Percentiles rank a stretch among this genome's conserved stretches.
Evolutionary conservation across 495 filamentous ascomycete species (phyloP).

Genomic region (Glonium stellatum): DNA sequence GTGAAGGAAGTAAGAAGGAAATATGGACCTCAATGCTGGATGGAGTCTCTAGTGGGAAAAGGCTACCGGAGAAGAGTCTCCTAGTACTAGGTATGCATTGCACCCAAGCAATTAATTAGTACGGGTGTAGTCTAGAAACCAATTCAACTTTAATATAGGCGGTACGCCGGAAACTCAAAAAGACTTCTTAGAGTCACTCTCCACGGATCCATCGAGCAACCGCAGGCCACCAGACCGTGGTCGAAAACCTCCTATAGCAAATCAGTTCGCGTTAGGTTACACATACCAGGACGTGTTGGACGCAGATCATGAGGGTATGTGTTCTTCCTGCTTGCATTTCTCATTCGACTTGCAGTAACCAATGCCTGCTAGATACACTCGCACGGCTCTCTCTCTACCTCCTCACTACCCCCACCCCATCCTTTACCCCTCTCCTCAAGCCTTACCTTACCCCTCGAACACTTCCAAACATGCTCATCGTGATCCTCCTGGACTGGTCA

Average conservation of each 20-base stretch:
- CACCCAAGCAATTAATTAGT: not conserved
- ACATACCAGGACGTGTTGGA: constrained; percentile 94
- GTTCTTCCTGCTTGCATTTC: not conserved
- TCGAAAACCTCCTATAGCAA: constrained; percentile 69
- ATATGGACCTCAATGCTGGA: constrained; percentile 95
- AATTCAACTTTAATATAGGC: constrained; percentile 42
- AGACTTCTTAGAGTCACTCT: constrained; percentile 80
- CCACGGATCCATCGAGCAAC: constrained; percentile 51
- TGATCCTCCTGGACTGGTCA: constrained; percentile 86
- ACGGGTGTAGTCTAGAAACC: not conserved
- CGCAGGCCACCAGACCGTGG: constrained; percentile 49
- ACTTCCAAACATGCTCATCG: constrained; percentile 78
- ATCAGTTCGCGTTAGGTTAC: constrained; percentile 88
- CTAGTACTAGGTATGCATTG: constrained; percentile 67
- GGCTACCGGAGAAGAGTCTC: constrained; percentile 86
- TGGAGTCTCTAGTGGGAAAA: constrained; percentile 80
- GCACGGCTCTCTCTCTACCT: constrained; percentile 88
- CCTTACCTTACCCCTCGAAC: constrained; percentile 80
- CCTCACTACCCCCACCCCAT: constrained; percentile 70
- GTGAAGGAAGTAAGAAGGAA: constrained; percentile 75
- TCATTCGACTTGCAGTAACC: not conserved
- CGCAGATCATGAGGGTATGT: constrained; percentile 81
- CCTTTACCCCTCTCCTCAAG: constrained; percentile 76
- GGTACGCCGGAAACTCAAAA: constrained; percentile 82
- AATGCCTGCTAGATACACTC: constrained; percentile 59